Base-by-base conservation (phyloP, 495 filamentous ascomycete genomes). In the Acidiella bohemica region DNA sequence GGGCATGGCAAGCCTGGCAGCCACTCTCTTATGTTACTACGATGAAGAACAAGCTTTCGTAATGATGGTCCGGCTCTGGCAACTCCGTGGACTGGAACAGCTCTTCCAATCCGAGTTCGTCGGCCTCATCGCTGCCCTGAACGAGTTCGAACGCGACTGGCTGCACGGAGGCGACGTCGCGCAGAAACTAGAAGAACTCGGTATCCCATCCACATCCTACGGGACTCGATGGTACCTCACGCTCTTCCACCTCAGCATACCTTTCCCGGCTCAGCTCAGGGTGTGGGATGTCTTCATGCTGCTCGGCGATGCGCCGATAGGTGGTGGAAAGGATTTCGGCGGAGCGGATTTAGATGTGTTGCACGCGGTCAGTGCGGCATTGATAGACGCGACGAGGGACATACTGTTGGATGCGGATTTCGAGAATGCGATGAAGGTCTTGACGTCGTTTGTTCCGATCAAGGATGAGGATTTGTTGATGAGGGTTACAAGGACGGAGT, bases 251-350 rank as follows among this genome's bases (percentile, higher is more conserved):
- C 81, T 95, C 49, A 92, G 84, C 13, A 84, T 99, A 43, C 90
- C 90, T 2, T 99, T 96, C 53, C 72, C 84, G 0, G 92, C 92
- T 8, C 90, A 99, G 55, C 80, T 99, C n/a, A 79, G 90, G 33
- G 83, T 99, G 4, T 99, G 90, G 90, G 90, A 99, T 53, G 84
- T 93, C 0, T 96, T 99, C 62, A 86, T 99, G 82, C 77, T 99
- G 2, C 76, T 99, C 18, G 90, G 90, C 31, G 87, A 93, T 50
- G 36, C 53, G 22, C 14, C 21, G 4, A 5, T 23, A 5, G 37
- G 41, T 3, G 14, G 2, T 3, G 41, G 12, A 2, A n/a, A 20
- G 24, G 32, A 18, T 27, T 81, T 81, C 44, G 62, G 66, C 25
- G 72, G 73, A 39, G 79, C 50, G 22, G 57, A 84, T 22, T 68